Conservation (phyloP, 768 basidiomycete species). For the Mycena floridula region DNA sequence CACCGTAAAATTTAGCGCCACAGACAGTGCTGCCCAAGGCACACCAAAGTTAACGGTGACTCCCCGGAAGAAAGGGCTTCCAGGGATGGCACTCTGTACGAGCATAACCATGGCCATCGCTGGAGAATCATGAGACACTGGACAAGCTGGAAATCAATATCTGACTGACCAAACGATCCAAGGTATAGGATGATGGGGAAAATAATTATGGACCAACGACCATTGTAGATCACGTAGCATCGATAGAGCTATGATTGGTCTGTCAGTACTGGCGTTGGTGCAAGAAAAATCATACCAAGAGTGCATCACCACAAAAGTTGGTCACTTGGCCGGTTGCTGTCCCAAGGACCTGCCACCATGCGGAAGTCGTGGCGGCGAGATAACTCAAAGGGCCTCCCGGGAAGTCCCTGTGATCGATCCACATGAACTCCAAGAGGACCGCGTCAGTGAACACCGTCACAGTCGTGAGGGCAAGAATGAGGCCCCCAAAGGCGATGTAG, state of each 20-base stretch:
- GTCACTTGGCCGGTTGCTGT: slow-evolving; percentile 15
- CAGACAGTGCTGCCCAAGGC: slow-evolving; percentile 19
- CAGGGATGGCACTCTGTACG: slow-evolving; percentile 17
- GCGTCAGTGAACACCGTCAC: no score
- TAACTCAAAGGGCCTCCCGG: slow-evolving; percentile 28
- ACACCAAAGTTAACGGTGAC: slow-evolving; percentile 18
- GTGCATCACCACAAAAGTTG: slow-evolving; percentile 27
- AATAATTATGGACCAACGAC: slow-evolving; percentile 3
- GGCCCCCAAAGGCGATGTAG: no score
- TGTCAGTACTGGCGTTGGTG: background rate
- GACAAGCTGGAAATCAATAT: background rate
- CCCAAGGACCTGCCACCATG: slow-evolving; percentile 26
- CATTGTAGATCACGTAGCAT: slow-evolving; percentile 22
- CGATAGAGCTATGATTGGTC: slow-evolving; percentile 31
- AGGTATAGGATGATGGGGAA: slow-evolving; percentile 11
- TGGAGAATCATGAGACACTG: slow-evolving; percentile 5
- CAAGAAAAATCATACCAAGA: slow-evolving; percentile 24
- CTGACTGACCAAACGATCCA: slow-evolving; percentile 6
- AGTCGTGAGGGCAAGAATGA: no score
- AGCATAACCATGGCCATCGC: slow-evolving; percentile 19
- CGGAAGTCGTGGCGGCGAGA: slow-evolving; percentile 13
- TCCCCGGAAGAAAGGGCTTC: slow-evolving; percentile 18
- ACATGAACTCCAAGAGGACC: slow-evolving; percentile 28
- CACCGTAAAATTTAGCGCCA: slow-evolving; percentile 10
- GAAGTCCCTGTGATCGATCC: slow-evolving; percentile 21